Conservation (phyloP, 1,284 basidiomycete species). For the Ustilago vetiveriae region DNA sequence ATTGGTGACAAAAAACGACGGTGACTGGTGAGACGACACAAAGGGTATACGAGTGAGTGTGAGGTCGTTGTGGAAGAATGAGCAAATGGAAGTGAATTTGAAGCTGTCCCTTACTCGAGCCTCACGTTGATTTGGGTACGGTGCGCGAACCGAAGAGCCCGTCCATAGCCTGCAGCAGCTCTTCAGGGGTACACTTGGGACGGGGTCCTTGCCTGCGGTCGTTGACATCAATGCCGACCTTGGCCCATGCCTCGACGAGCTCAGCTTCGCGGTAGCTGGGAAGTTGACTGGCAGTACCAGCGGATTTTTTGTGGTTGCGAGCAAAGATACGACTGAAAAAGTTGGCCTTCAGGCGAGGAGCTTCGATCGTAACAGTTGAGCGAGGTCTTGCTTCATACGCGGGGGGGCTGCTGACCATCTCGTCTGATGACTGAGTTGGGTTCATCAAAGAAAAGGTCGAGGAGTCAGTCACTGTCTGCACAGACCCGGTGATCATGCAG, state of each 20-base stretch:
- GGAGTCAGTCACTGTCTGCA: not conserved
- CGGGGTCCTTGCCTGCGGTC: constrained; percentile 34
- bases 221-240: constrained; percentile 43
- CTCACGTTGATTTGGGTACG: too few relatives aligned
- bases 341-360: constrained; percentile 9
- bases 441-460: not conserved
- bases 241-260: constrained; percentile 32
- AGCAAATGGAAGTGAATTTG: too few relatives aligned
- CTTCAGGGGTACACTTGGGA: constrained; percentile 41
- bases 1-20: not conserved
- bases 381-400: constrained; percentile 16
- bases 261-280: constrained; percentile 42
- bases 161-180: constrained; percentile 28
- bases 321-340: constrained; percentile 29
- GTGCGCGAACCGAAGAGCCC: constrained; percentile 27
- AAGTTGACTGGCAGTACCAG: not conserved
- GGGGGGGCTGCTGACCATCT: constrained; percentile 10
- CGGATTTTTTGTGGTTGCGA: constrained; percentile 12
- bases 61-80: not conserved
- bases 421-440: constrained; percentile 10
- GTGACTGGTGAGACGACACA: not conserved
- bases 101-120: too few relatives aligned
- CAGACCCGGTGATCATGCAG: too few relatives aligned
- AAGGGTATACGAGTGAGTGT: constrained; percentile 5
- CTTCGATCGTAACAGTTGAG: not conserved